phyloP scores from a whole-genome alignment of 23 red algal genomes.

The Gracilaria vermiculophylla region DNA sequence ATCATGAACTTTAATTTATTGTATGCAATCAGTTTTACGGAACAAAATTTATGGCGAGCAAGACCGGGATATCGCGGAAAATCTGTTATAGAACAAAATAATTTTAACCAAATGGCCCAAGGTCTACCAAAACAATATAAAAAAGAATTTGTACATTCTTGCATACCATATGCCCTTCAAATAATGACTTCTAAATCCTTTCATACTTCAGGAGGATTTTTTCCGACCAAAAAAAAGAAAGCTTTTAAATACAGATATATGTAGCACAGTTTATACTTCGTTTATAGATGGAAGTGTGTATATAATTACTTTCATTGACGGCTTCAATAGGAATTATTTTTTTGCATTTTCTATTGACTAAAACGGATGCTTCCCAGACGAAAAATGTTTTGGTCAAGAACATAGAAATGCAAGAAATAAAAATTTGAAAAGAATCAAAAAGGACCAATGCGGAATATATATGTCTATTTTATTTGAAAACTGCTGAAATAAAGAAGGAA shows the following conservation, averaged over 20 bases:
- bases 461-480: neutral
- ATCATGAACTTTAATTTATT: neutral
- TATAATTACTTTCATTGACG: slow-evolving; percentile 27
- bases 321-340: neutral
- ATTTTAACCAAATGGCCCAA: neutral
- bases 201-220: neutral
- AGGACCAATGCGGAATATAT: slow-evolving; percentile 25
- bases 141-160: neutral
- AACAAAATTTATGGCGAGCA: neutral
- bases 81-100: neutral
- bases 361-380: neutral
- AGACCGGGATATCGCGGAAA: neutral
- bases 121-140: neutral
- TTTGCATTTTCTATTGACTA: neutral
- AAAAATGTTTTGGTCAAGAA: neutral
- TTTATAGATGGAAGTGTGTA: slow-evolving; percentile 8
- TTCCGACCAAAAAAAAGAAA: neutral
- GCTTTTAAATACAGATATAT: slow-evolving; percentile 50
- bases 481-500: neutral
- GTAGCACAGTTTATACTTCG: neutral
- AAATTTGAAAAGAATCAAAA: neutral
- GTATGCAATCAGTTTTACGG: neutral
- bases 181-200: slow-evolving; percentile 20
- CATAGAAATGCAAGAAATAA: neutral
- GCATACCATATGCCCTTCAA: neutral